Percentiles rank a stretch among this genome's conserved stretches.
Conservation (phyloP, 805 yeast genomes). For the Kodamaea lidongshanica region DNA sequence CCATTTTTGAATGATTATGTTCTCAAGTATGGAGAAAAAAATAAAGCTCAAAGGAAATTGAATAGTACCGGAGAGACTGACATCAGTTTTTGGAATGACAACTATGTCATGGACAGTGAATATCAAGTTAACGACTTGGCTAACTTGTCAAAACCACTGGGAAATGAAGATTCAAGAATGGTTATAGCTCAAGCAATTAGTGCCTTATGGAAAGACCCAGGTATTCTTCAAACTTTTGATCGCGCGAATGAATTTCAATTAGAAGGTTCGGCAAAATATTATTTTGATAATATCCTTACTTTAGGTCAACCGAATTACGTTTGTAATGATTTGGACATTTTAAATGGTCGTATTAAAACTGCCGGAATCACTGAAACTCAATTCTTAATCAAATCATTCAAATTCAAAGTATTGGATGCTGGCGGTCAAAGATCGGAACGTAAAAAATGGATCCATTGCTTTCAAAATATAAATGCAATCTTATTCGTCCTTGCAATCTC, state of each 20-base stretch:
- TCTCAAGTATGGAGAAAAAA: constrained; percentile 51
- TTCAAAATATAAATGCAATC: constrained; percentile 83
- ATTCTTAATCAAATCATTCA: constrained; percentile 58
- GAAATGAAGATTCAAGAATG: constrained; percentile 22
- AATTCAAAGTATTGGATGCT: constrained; percentile 81
- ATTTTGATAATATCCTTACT: constrained; percentile 64
- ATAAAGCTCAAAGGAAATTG: constrained; percentile 44
- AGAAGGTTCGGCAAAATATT: constrained; percentile 76
- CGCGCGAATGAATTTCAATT: constrained; percentile 75
- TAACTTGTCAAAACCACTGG: constrained; percentile 1
- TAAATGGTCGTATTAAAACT: constrained; percentile 88
- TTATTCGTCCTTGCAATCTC: constrained; percentile 83
- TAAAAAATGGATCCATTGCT: constrained; percentile 91
- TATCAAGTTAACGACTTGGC: constrained; percentile 1
- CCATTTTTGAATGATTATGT: constrained; percentile 60
- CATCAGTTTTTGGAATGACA: constrained; percentile 17
- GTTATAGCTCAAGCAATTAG: constrained; percentile 67
- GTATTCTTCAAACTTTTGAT: constrained; percentile 52
- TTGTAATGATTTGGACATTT: constrained; percentile 76
- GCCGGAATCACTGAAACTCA: constrained; percentile 90
- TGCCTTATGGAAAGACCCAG: constrained; percentile 69
- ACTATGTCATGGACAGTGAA: constrained; percentile 3
- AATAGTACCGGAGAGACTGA: constrained; percentile 48
- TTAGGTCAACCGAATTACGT: constrained; percentile 60
- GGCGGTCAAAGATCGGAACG: constrained; percentile 95